phyloP scores from a whole-genome alignment of 2,329 filamentous ascomycete genomes.

The Kalmusia sp. region DNA sequence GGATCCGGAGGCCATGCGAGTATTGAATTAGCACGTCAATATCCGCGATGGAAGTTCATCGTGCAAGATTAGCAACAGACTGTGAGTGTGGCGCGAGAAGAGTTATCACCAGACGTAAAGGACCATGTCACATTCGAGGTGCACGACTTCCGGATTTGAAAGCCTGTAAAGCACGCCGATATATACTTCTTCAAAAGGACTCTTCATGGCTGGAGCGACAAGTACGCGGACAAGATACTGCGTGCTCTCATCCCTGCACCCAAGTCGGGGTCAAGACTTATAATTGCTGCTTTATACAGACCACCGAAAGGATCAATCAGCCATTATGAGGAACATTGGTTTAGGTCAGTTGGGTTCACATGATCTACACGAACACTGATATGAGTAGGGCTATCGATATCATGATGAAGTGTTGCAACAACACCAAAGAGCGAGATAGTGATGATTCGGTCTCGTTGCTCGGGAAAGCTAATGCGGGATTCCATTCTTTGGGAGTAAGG shows the following conservation, averaged over 20 bases:
- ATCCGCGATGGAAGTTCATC: neutral
- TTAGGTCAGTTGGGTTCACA: no score
- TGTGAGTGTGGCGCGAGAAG: neutral
- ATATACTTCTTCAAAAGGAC: constrained; percentile 65
- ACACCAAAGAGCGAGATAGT: constrained; percentile 51
- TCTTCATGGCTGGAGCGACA: constrained; percentile 65
- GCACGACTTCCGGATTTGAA: constrained; percentile 64
- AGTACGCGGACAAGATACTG: constrained; percentile 37
- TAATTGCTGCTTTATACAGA: neutral
- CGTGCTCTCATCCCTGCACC: constrained; percentile 14
- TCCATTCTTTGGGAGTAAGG: constrained; percentile 23
- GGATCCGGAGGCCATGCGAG: neutral
- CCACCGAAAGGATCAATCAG: neutral
- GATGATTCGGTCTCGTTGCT: constrained; percentile 53
- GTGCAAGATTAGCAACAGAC: neutral
- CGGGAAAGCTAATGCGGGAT: constrained; percentile 49
- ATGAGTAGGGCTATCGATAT: constrained; percentile 43
- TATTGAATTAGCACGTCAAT: neutral
- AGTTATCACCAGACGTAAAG: neutral
- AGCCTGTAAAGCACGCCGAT: constrained; percentile 54
- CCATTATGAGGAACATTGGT: neutral
- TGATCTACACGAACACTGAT: neutral
- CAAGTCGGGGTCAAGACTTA: constrained; percentile 14
- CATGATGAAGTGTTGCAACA: constrained; percentile 55
- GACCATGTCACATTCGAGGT: constrained; percentile 39